Evolutionary conservation across 1,284 basidiomycete species (phyloP), one percentile per base, ranked within the genome.

Genomic region (Flammula alnicola): DNA sequence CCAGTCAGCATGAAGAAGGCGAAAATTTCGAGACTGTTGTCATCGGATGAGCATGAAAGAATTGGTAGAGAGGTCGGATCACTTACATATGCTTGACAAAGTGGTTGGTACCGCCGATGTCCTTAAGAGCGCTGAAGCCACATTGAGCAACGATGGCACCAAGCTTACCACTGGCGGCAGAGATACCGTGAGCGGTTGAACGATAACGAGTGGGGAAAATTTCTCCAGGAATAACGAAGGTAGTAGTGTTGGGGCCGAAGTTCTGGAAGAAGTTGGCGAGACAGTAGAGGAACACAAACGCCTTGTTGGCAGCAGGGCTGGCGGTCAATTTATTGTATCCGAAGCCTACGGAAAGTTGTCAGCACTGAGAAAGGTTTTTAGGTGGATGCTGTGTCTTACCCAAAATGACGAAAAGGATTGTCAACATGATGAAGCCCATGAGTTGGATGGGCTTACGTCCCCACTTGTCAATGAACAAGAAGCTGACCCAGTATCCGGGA

Each of bases 171-270:
- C 80, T 83, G 3, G 88, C 91, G 14, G 91, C 92, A 14, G 86
- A 88, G 65, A 95, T 92, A 68, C 91, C 91, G 68, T 93, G 90
- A 2, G 82, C 86, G 4, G 90, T 92, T 0, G 88, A 88, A 42
- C 91, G 80, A 71, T 92, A 92, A 37, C 91, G 84, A 2, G 92
- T 94, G 2, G 92, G 91, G 84, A 93, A 95, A 22, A 77, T 81
- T 68, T 95, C 91, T 48, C 88, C 90, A 7, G 93, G 92, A 27
- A 94, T 76, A 58, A 93, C 64, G 67, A 85, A 94, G 3, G 91
- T 94, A 0, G 90, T 93, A 0, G 83, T 82, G 70, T 93, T 93
- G 43, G 91, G 86, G 0, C 91, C 90, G 63, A 86, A 88, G 67
- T 86, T 86, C 72, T 86, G 80, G 78, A 85, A 86, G 73, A 86